These are phyloP conservation scores for Linum trigynum DNA, from an alignment of 345 rosid species.

Conservation along the genomic window DNA sequence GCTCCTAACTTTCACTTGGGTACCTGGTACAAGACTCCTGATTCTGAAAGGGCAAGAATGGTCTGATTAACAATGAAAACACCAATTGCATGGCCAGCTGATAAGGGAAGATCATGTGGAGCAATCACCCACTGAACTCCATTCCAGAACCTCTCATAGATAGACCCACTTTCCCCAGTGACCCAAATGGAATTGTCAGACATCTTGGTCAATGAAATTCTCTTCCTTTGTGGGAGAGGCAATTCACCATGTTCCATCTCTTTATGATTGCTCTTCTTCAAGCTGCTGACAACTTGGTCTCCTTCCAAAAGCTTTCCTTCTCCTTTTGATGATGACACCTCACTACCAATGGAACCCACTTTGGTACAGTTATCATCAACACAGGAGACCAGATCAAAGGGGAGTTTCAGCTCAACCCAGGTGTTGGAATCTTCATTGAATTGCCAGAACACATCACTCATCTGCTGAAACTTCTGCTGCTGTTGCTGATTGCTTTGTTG, in stretches of 20 bases:
- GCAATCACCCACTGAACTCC: constrained; percentile 67
- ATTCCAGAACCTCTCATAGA: constrained; percentile 71
- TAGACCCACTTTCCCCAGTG: constrained; percentile 55
- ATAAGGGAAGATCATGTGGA: constrained; percentile 44
- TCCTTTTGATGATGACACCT: constrained; percentile 3
- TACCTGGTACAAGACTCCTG: constrained; percentile 56
- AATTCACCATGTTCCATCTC: constrained; percentile 9
- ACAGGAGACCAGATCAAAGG: constrained; percentile 58
- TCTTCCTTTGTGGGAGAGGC: constrained; percentile 42
- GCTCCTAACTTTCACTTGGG: not conserved
- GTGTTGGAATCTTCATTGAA: constrained; percentile 41
- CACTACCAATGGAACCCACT: constrained; percentile 36
- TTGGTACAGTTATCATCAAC: constrained; percentile 42
- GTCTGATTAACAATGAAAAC: constrained; percentile 50
- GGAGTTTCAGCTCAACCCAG: constrained; percentile 53
- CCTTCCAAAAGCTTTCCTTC: constrained; percentile 13
- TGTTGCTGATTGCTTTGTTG: constrained; percentile 6
- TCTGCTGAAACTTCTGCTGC: constrained; percentile 33
- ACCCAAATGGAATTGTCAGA: constrained; percentile 59
- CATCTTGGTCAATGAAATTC: constrained; percentile 49
- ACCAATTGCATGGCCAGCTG: constrained; percentile 37
- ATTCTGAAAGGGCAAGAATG: constrained; percentile 51
- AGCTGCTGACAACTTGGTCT: constrained; percentile 9
- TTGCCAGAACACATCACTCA: constrained; percentile 56
- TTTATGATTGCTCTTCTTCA: constrained; percentile 12